Percentiles rank a stretch among this genome's conserved stretches.
Conservation (phyloP, 768 basidiomycete genomes). For the Cystobasidium onofrii region DNA sequence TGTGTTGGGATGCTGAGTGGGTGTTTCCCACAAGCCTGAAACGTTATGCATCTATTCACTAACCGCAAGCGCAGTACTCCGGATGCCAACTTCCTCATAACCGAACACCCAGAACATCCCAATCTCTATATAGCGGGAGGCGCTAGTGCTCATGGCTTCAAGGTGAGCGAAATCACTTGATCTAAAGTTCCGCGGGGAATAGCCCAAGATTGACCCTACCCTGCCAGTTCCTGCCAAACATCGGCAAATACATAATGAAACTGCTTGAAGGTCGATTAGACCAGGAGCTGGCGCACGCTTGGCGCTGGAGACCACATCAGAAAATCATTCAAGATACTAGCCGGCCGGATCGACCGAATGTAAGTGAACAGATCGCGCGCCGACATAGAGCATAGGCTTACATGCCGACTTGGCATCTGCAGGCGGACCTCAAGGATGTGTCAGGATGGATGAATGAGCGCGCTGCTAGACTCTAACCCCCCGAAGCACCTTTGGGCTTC, state of each 20-base stretch:
- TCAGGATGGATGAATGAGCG: conserved; percentile 1
- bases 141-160: conserved; percentile 18
- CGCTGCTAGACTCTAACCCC: background rate
- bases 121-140: conserved; percentile 28
- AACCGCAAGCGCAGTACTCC: background rate
- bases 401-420: too few species aligned
- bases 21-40: background rate
- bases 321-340: background rate
- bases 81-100: conserved; percentile 30
- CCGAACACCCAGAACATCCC: background rate
- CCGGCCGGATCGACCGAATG: conserved; percentile 19
- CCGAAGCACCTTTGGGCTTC: background rate
- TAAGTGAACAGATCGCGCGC: background rate
- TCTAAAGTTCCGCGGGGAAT: too few species aligned
- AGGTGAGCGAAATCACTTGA: conserved; percentile 12
- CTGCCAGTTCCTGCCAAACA: conserved; percentile 29
- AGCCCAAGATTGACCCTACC: background rate
- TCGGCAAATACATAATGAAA: conserved; percentile 19
- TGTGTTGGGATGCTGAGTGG: conserved; percentile 33
- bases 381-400: too few species aligned
- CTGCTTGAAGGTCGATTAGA: conserved; percentile 16
- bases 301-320: conserved; percentile 20
- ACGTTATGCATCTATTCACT: background rate
- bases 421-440: conserved; percentile 4
- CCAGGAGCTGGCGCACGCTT: background rate